Conservation (phyloP, 345 rosid genomes). For the Adansonia digitata region DNA sequence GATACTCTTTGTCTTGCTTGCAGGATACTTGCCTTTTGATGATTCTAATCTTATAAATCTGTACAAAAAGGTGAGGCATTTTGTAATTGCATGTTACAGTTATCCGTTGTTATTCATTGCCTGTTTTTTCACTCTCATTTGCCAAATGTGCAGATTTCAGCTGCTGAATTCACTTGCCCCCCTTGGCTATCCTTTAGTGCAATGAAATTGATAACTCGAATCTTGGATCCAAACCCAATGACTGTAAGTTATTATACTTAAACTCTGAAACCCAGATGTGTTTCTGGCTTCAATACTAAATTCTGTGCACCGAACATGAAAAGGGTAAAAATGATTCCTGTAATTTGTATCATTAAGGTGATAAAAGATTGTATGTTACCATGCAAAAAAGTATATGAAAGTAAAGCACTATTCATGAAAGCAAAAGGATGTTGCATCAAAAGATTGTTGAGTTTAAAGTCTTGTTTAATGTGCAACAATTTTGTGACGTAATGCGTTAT, state of each 20-base stretch:
- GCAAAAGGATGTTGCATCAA: background rate
- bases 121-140: slow-evolving; percentile 14
- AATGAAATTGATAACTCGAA: slow-evolving; percentile 77
- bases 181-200: slow-evolving; percentile 89
- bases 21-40: slow-evolving; percentile 99
- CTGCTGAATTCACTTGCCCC: slow-evolving; percentile 89
- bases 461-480: background rate
- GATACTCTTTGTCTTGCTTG: slow-evolving; percentile 90
- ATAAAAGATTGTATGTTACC: background rate
- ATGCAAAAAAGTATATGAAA: background rate
- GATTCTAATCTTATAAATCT: slow-evolving; percentile 94
- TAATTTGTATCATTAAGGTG: background rate
- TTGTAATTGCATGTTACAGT: slow-evolving; percentile 6
- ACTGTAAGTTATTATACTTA: slow-evolving; percentile 49
- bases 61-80: slow-evolving; percentile 88
- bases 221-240: slow-evolving; percentile 92
- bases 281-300: background rate
- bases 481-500: background rate
- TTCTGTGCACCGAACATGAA: background rate
- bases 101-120: slow-evolving; percentile 11
- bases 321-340: background rate
- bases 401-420: background rate
- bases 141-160: slow-evolving; percentile 55
- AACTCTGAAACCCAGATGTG: background rate
- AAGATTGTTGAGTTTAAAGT: background rate